Conservation (phyloP, 176 grass and related monocot genomes). For the Stipa capillata region DNA sequence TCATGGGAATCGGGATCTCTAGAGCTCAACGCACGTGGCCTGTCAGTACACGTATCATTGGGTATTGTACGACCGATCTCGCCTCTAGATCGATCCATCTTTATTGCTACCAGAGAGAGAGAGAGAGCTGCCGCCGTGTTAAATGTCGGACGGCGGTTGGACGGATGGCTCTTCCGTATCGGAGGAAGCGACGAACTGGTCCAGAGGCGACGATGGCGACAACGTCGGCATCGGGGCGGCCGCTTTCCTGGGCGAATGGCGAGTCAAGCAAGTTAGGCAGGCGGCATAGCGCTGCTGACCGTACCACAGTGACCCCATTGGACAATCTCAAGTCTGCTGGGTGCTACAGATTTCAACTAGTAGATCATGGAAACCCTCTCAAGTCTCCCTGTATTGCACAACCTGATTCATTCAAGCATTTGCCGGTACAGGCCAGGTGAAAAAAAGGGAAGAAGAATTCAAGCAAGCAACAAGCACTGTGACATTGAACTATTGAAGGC, state of each 20-base stretch:
- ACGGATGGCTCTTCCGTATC: slow-evolving; percentile 1
- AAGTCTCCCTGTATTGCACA: background rate
- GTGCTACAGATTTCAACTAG: background rate
- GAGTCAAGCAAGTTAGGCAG: slow-evolving; percentile 41
- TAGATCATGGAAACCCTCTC: background rate
- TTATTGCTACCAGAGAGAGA: no score
- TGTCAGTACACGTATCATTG: slow-evolving; percentile 4
- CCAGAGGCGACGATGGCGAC: background rate
- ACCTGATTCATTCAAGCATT: background rate
- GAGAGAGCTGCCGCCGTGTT: background rate
- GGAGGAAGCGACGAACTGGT: background rate
- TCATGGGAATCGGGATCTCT: background rate
- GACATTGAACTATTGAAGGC: background rate
- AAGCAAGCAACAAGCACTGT: background rate
- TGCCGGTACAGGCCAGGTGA: no score
- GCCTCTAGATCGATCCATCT: slow-evolving; percentile 17
- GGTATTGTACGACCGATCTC: slow-evolving; percentile 10
- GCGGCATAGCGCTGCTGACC: background rate
- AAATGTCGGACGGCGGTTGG: slow-evolving; percentile 9
- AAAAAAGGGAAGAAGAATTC: no score
- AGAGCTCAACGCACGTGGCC: slow-evolving; percentile 14
- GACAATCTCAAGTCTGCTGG: background rate
- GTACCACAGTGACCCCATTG: background rate
- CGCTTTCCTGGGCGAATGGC: slow-evolving; percentile 1
- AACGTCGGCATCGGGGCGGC: slow-evolving; percentile 2